These are phyloP conservation scores for Coemansia sp. DNA, from an alignment of 192 early-diverging fungal genomes.

Conservation along the genomic window DNA sequence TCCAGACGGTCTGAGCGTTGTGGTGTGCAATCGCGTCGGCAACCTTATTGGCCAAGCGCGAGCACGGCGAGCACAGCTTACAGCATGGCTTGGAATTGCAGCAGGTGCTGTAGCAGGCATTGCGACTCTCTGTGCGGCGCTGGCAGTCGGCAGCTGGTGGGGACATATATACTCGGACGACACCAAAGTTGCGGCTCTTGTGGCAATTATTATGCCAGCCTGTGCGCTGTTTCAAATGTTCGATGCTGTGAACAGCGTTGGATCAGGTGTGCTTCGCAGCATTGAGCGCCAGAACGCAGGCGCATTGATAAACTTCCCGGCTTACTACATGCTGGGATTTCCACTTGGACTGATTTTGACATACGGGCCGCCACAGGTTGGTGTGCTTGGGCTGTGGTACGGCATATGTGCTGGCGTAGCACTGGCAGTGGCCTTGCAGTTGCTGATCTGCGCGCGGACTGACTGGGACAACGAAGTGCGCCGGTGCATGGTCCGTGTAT, in stretches of 20 bases:
- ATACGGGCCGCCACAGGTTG: slow-evolving; percentile 39
- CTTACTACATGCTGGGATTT: slow-evolving; percentile 60
- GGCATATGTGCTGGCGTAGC: slow-evolving; percentile 43
- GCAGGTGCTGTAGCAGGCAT: slow-evolving; percentile 21
- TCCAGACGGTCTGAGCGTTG: slow-evolving; percentile 59
- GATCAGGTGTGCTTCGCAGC: slow-evolving; percentile 59
- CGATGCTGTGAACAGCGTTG: slow-evolving; percentile 64
- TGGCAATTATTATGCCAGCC: slow-evolving; percentile 76
- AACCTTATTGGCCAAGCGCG: slow-evolving; percentile 55
- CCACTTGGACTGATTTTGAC: slow-evolving; percentile 60
- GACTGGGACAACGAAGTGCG: slow-evolving; percentile 40
- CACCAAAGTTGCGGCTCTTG: slow-evolving; percentile 63
- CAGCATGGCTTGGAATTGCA: slow-evolving; percentile 36
- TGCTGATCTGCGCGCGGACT: slow-evolving; percentile 30
- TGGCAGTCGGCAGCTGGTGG: slow-evolving; percentile 46
- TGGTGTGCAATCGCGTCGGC: slow-evolving; percentile 58
- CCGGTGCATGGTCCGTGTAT: slow-evolving; percentile 39
- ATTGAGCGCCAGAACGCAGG: slow-evolving; percentile 58
- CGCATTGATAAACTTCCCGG: slow-evolving; percentile 56
- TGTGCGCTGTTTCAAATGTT: slow-evolving; percentile 70
- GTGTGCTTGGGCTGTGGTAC: slow-evolving; percentile 54
- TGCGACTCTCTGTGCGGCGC: slow-evolving; percentile 19
- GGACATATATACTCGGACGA: slow-evolving; percentile 67
- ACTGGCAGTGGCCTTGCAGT: slow-evolving; percentile 38
- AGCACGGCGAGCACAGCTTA: slow-evolving; percentile 35